Percentiles rank a stretch among this genome's conserved stretches.
These are phyloP conservation scores for Paralagenidium karlingii DNA, from an alignment of 352 stramenopile species.

Conservation along the genomic window DNA sequence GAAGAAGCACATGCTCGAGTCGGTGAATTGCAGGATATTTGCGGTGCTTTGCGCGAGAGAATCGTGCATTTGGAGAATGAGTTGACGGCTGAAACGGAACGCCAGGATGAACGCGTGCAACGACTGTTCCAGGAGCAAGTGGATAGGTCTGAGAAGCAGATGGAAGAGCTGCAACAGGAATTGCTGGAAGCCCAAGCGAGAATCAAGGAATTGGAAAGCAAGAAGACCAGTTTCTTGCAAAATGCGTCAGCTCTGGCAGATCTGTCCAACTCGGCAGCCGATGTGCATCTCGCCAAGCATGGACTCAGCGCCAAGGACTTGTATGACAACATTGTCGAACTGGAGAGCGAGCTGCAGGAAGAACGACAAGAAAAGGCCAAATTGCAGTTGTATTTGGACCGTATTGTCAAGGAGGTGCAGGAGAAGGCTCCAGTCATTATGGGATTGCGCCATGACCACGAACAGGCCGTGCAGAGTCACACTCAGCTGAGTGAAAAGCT, in stretches of 20 bases:
- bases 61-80: conserved; percentile 48
- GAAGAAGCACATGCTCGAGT: conserved; percentile 37
- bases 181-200: conserved; percentile 34
- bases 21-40: conserved; percentile 35
- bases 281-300: conserved; percentile 48
- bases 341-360: conserved; percentile 69
- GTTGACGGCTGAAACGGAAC: conserved; percentile 43
- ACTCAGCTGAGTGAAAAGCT: conserved; percentile 57
- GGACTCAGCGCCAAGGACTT: conserved; percentile 81
- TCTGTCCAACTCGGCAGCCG: conserved; percentile 40
- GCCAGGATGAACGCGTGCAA: conserved; percentile 51
- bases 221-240: conserved; percentile 39
- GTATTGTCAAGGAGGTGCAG: conserved; percentile 88
- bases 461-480: conserved; percentile 78
- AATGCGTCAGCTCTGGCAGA: conserved; percentile 36
- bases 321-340: conserved; percentile 78
- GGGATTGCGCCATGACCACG: conserved; percentile 82
- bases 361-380: conserved; percentile 80
- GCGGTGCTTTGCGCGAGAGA: conserved; percentile 38
- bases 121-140: conserved; percentile 64
- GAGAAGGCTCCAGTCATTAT: conserved; percentile 85
- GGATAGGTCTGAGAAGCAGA: conserved; percentile 31
- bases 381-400: conserved; percentile 83
- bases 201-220: conserved; percentile 46
- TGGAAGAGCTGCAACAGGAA: conserved; percentile 39